phyloP scores from a whole-genome alignment of 148 eudicot genomes.

The Polygonum maritimum region DNA sequence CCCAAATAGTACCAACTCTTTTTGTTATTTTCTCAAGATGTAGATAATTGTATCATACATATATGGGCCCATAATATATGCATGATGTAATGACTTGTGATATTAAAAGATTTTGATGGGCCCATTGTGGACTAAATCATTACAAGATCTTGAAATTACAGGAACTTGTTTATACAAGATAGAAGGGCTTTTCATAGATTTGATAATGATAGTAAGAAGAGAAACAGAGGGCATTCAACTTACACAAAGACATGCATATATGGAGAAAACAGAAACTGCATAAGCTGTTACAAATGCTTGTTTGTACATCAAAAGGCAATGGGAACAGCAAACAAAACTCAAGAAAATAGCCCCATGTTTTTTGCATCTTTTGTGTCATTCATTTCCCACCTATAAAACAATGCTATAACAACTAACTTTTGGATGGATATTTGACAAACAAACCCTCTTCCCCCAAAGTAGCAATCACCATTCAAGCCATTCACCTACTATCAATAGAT shows the following conservation, averaged over 20 bases:
- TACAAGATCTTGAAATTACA: not conserved
- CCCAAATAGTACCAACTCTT: not conserved
- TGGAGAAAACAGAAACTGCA: no score
- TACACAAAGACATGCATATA: not conserved
- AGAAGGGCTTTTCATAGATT: not conserved
- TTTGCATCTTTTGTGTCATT: not conserved
- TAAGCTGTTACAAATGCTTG: not conserved
- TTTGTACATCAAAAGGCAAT: not conserved
- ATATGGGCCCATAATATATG: not conserved
- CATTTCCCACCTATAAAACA: not conserved
- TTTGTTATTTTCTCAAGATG: not conserved
- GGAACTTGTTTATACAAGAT: not conserved
- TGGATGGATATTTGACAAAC: not conserved
- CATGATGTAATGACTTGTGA: not conserved
- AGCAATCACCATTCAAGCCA: not conserved
- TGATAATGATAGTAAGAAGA: no score
- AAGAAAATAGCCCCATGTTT: not conserved
- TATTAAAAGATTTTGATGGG: not conserved
- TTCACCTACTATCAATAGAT: constrained; percentile 1
- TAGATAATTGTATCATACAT: not conserved
- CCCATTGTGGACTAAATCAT: not conserved
- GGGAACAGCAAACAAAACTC: not conserved
- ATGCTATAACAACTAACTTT: not conserved
- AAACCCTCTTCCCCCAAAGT: not conserved
- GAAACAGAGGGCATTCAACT: not conserved